Evolutionary conservation across 2,329 filamentous ascomycete genomes (phyloP).

Genomic region (Akanthomyces lecanii): DNA sequence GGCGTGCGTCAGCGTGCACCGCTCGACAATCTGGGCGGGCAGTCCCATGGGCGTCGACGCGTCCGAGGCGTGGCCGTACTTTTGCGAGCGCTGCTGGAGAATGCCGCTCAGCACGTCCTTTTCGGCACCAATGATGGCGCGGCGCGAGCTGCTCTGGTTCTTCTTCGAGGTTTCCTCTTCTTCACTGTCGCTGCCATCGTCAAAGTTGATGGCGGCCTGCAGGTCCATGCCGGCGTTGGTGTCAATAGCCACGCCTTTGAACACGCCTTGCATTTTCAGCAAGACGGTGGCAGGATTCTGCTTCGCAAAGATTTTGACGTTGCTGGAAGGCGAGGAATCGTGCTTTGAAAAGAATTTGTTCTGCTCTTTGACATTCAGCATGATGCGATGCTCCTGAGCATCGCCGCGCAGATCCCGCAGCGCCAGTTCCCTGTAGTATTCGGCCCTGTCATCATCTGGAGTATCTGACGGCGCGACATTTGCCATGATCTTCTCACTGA

Average conservation of each 20-base stretch:
- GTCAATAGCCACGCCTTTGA: conserved; percentile 49
- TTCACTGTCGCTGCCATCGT: conserved; percentile 66
- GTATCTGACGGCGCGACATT: conserved; percentile 77
- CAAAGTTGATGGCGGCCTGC: conserved; percentile 60
- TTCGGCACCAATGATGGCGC: conserved; percentile 60
- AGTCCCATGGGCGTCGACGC: conserved; percentile 50
- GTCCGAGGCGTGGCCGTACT: conserved; percentile 47
- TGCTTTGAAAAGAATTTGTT: conserved; percentile 71
- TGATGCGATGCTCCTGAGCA: conserved; percentile 69
- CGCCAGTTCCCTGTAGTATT: conserved; percentile 70
- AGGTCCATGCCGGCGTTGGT: conserved; percentile 53
- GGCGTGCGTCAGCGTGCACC: conserved; percentile 70
- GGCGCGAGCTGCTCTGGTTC: conserved; percentile 64
- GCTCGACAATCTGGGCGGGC: conserved; percentile 52
- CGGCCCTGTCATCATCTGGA: conserved; percentile 57
- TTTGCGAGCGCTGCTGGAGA: conserved; percentile 55
- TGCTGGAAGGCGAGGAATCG: conserved; percentile 43
- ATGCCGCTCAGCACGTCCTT: conserved; percentile 64
- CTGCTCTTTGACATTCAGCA: conserved; percentile 85
- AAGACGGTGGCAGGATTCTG: conserved; percentile 69
- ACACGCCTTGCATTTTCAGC: conserved; percentile 56
- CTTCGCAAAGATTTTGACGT: conserved; percentile 55
- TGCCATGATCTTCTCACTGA: conserved; percentile 91
- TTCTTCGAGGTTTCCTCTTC: conserved; percentile 49
- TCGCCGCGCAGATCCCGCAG: conserved; percentile 77